Conservation (phyloP, 2,329 filamentous ascomycete species). For the Didymella pomorum region DNA sequence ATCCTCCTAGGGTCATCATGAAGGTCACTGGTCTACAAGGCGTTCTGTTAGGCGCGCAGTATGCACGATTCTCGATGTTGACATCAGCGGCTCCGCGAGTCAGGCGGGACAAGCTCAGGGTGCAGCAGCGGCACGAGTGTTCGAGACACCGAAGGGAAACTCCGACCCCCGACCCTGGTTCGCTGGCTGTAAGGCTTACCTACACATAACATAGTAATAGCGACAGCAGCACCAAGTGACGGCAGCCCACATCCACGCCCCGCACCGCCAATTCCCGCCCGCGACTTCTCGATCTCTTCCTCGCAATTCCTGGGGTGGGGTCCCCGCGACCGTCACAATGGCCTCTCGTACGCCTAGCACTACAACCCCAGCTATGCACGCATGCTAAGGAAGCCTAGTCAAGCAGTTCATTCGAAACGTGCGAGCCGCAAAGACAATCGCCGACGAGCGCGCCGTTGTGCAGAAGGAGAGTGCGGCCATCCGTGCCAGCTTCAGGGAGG, state of each 20-base stretch:
- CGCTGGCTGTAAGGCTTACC: slow-evolving; percentile 32
- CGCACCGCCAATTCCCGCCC: slow-evolving; percentile 17
- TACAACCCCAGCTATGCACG: slow-evolving; percentile 29
- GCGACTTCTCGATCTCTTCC: slow-evolving; percentile 11
- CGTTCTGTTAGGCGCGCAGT: neutral
- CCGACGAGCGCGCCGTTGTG: slow-evolving; percentile 96
- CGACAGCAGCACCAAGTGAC: slow-evolving; percentile 10
- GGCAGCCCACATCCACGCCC: slow-evolving; percentile 6
- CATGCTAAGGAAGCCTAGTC: slow-evolving; percentile 65
- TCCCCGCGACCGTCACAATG: slow-evolving; percentile 61
- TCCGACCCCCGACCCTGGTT: slow-evolving; percentile 27
- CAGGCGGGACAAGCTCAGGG: slow-evolving; percentile 13
- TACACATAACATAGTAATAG: slow-evolving; percentile 30
- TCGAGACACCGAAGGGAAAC: neutral
- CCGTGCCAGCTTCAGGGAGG: slow-evolving; percentile 95
- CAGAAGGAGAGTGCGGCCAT: slow-evolving; percentile 99
- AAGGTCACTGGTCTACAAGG: neutral
- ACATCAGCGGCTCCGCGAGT: slow-evolving; percentile 25
- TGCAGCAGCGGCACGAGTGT: slow-evolving; percentile 2
- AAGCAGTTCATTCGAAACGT: slow-evolving; percentile 99
- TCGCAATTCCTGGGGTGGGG: slow-evolving; percentile 53
- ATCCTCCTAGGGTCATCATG: too few relatives aligned
- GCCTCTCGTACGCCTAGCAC: slow-evolving; percentile 61
- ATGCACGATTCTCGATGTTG: slow-evolving; percentile 9
- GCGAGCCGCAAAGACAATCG: slow-evolving; percentile 97